These are phyloP conservation scores for Quercus lobata DNA, from an alignment of 331 rosid species.

Conservation along the genomic window DNA sequence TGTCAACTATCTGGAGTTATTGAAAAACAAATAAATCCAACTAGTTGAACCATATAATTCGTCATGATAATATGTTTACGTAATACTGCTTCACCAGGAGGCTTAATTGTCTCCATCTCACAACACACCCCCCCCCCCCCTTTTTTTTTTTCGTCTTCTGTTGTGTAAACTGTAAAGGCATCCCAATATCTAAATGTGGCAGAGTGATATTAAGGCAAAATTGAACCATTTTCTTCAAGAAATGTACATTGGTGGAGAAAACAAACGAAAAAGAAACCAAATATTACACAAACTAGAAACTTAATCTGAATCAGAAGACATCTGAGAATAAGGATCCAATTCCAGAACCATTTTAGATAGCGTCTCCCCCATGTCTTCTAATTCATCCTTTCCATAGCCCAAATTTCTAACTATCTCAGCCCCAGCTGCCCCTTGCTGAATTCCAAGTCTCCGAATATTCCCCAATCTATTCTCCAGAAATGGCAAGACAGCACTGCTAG, in stretches of 20 bases:
- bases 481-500: conserved; percentile 68
- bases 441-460: conserved; percentile 53
- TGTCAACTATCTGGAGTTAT: too few species aligned
- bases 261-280: neutral
- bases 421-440: conserved; percentile 61
- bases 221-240: neutral
- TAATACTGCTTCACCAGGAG: neutral
- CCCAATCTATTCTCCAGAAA: conserved; percentile 57
- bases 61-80: neutral
- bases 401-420: conserved; percentile 59
- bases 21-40: too few species aligned
- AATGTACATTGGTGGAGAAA: neutral
- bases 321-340: conserved; percentile 41
- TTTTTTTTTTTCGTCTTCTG: neutral
- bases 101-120: neutral
- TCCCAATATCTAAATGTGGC: too few species aligned
- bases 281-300: neutral
- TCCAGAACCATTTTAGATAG: conserved; percentile 62
- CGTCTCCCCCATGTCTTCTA: conserved; percentile 78
- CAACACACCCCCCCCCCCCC: too few species aligned
- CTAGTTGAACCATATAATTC: neutral
- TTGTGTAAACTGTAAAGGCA: neutral
- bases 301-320: conserved; percentile 80
- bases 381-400: conserved; percentile 75
- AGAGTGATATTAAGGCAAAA: neutral